Conservation (phyloP, 2,329 filamentous ascomycete genomes). For the Ascochyta viciae-villosae region DNA sequence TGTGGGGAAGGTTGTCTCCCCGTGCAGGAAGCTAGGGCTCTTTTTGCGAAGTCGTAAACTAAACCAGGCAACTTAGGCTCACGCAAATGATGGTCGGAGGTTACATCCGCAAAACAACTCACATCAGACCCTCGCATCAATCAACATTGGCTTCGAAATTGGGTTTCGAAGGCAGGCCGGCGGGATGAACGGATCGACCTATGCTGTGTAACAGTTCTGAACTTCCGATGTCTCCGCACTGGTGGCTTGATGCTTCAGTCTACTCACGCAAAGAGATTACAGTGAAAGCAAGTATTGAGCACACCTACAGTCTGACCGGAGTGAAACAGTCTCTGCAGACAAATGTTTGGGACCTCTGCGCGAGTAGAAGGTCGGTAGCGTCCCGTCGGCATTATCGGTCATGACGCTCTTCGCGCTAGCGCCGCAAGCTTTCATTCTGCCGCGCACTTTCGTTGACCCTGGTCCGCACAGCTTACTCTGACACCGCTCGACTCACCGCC, state of each 20-base stretch:
- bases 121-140: not conserved
- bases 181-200: not conserved
- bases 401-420: constrained; percentile 11
- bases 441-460: constrained; percentile 4
- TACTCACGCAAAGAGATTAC: not conserved
- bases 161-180: not conserved
- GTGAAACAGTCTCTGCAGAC: not conserved
- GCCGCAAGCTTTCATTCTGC: constrained; percentile 7
- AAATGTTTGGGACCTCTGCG: not conserved
- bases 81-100: not conserved
- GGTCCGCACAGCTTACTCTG: constrained; percentile 8
- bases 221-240: not conserved
- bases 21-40: not conserved
- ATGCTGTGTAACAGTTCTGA: not conserved
- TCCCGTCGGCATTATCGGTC: not conserved
- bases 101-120: not conserved
- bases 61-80: constrained; percentile 4
- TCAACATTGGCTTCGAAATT: not conserved
- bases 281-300: not conserved
- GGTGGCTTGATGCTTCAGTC: not conserved
- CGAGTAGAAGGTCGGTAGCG: not conserved
- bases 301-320: not conserved
- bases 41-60: not conserved
- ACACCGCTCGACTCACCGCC: constrained; percentile 20
- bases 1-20: too few species aligned